Evolutionary conservation across 139 green algal genomes (phyloP).

Genomic region (Dunaliella primolecta): DNA sequence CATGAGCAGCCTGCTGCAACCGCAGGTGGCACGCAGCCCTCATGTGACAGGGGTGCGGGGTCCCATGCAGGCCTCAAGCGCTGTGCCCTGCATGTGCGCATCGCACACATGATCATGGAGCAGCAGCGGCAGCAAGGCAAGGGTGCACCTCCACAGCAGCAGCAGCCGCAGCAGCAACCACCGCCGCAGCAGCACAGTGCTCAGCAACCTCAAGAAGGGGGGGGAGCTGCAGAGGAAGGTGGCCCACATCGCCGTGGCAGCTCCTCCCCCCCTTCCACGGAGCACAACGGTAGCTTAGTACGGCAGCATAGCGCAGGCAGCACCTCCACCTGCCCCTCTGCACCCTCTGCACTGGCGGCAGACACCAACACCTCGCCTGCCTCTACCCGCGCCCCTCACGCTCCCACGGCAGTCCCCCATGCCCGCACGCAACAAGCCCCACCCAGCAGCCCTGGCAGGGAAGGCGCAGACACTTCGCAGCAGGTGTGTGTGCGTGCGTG

Average conservation of each 20-base stretch:
- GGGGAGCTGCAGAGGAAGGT: too few species aligned
- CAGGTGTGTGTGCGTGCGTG: not conserved
- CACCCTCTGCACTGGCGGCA: not conserved
- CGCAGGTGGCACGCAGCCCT: not conserved
- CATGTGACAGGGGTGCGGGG: too few species aligned
- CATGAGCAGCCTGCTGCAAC: not conserved
- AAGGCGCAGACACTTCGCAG: not conserved
- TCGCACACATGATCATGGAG: conserved; percentile 64
- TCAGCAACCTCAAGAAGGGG: not conserved
- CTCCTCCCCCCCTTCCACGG: not conserved
- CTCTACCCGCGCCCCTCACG: not conserved
- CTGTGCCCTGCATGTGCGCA: conserved; percentile 66
- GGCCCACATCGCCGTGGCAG: not conserved
- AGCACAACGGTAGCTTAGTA: not conserved
- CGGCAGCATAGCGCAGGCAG: not conserved
- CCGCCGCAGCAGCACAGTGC: not conserved
- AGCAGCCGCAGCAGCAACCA: not conserved
- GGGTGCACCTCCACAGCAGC: not conserved
- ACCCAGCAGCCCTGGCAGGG: not conserved
- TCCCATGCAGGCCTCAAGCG: conserved; percentile 32
- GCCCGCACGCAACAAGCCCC: not conserved
- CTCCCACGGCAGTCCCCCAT: not conserved
- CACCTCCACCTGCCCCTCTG: not conserved
- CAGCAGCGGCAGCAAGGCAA: conserved; percentile 34
- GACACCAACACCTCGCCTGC: not conserved